phyloP scores from a whole-genome alignment of 2,329 filamentous ascomycete genomes.

The Apiospora koreana region DNA sequence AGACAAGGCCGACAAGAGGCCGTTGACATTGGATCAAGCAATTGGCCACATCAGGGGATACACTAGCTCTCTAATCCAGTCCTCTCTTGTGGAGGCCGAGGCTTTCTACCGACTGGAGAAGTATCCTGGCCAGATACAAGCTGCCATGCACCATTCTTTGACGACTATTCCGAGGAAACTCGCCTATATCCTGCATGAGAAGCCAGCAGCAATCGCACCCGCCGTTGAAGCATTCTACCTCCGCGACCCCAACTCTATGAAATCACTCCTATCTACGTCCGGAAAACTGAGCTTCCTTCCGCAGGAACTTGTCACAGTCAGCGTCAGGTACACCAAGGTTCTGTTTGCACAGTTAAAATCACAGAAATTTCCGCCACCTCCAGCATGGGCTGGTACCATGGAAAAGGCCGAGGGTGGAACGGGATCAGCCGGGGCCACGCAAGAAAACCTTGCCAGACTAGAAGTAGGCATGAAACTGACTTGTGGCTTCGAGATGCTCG shows the following conservation, averaged over 20 bases:
- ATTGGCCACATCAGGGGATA: conserved; percentile 58
- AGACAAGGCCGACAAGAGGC: conserved; percentile 36
- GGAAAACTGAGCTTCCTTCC: conserved; percentile 67
- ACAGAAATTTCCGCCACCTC: conserved; percentile 74
- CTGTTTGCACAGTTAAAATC: conserved; percentile 89
- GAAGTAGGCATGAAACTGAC: conserved; percentile 88
- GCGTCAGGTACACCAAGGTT: conserved; percentile 81
- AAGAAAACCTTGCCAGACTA: conserved; percentile 39
- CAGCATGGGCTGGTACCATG: conserved; percentile 47
- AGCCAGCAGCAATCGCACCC: conserved; percentile 75
- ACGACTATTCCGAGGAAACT: conserved; percentile 79
- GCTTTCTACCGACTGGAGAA: conserved; percentile 86
- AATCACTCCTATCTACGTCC: conserved; percentile 61
- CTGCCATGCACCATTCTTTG: conserved; percentile 74
- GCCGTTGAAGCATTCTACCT: conserved; percentile 92
- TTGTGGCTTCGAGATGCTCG: conserved; percentile 88
- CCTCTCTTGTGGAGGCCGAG: conserved; percentile 76
- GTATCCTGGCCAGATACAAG: conserved; percentile 74
- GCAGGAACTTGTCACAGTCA: conserved; percentile 75
- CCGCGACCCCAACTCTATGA: conserved; percentile 76
- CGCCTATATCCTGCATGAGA: conserved; percentile 74
- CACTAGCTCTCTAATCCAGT: conserved; percentile 65
- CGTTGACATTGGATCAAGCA: conserved; percentile 66
- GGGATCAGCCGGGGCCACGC: conserved; percentile 20
- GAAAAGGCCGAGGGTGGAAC: conserved; percentile 27